Evolutionary conservation across 768 basidiomycete genomes (phyloP).

Genomic region (Lepiota brunneoincarnata): DNA sequence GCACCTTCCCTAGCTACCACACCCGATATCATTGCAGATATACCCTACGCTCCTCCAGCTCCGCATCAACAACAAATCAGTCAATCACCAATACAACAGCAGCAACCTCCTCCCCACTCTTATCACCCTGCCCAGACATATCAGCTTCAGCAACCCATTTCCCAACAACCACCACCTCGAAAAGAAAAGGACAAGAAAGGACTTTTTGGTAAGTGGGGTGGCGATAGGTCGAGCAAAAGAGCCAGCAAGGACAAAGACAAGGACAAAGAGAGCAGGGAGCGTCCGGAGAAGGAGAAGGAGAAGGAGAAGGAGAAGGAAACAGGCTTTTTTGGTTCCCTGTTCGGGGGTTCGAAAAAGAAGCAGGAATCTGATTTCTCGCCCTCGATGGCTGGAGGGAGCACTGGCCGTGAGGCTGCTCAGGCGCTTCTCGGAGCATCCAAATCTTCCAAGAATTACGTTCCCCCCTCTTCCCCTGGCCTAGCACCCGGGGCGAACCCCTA

Average conservation of each 20-base stretch:
- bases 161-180: slow-evolving; percentile 41
- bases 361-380: slow-evolving; percentile 54
- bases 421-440: slow-evolving; percentile 84
- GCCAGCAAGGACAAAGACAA: slow-evolving; percentile 35
- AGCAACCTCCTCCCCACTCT: slow-evolving; percentile 22
- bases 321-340: slow-evolving; percentile 90
- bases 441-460: slow-evolving; percentile 63
- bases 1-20: slow-evolving; percentile 24
- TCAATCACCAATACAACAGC: slow-evolving; percentile 26
- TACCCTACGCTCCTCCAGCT: slow-evolving; percentile 18
- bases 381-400: slow-evolving; percentile 33
- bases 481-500: slow-evolving; percentile 45
- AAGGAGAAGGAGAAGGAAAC: slow-evolving; percentile 76
- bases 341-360: slow-evolving; percentile 80
- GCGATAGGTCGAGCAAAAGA: slow-evolving; percentile 65
- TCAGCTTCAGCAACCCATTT: background rate
- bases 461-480: slow-evolving; percentile 60
- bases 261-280: slow-evolving; percentile 38
- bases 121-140: slow-evolving; percentile 1
- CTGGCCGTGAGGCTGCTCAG: slow-evolving; percentile 83
- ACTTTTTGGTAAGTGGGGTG: slow-evolving; percentile 63
- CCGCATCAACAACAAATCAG: slow-evolving; percentile 14
- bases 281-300: slow-evolving; percentile 56
- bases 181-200: slow-evolving; percentile 73
- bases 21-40: slow-evolving; percentile 22